Evolutionary conservation across 164 flowering plant genomes (phyloP).

Genomic region (Protea cynaroides): DNA sequence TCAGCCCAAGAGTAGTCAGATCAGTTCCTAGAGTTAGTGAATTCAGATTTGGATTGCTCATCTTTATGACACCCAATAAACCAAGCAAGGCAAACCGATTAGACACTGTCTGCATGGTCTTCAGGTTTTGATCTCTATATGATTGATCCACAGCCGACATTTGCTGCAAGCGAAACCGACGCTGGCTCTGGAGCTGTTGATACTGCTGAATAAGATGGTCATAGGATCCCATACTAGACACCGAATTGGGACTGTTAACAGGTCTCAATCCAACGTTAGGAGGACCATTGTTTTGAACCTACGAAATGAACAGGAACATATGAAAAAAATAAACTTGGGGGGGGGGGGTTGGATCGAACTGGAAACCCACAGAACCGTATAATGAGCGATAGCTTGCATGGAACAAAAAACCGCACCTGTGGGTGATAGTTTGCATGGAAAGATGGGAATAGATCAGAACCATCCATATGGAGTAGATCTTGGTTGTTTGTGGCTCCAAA

Average conservation of each 20-base stretch:
- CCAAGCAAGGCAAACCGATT: conserved; percentile 32
- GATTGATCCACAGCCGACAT: conserved; percentile 10
- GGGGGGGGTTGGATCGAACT: not conserved
- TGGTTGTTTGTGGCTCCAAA: too few relatives aligned
- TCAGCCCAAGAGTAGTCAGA: conserved; percentile 35
- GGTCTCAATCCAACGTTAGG: conserved; percentile 15
- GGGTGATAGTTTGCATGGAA: conserved; percentile 9
- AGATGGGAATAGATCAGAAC: too few relatives aligned
- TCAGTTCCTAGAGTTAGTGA: too few relatives aligned
- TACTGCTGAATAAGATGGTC: conserved; percentile 22
- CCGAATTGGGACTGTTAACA: conserved; percentile 14
- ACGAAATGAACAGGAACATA: not conserved
- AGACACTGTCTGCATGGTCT: conserved; percentile 12
- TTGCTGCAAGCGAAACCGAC: conserved; percentile 16
- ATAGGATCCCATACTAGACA: conserved; percentile 18
- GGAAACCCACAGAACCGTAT: too few relatives aligned
- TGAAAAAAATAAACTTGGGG: not conserved
- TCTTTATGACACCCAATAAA: conserved; percentile 22
- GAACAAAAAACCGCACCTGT: conserved; percentile 2
- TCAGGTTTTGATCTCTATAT: too few relatives aligned
- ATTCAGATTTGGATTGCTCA: conserved; percentile 18
- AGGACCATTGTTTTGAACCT: conserved; percentile 18
- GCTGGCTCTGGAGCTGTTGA: conserved; percentile 25
- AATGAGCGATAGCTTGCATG: too few relatives aligned
- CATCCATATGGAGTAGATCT: too few relatives aligned